Evolutionary conservation across 768 basidiomycete genomes (phyloP).

Genomic region (Naematelia encephala): DNA sequence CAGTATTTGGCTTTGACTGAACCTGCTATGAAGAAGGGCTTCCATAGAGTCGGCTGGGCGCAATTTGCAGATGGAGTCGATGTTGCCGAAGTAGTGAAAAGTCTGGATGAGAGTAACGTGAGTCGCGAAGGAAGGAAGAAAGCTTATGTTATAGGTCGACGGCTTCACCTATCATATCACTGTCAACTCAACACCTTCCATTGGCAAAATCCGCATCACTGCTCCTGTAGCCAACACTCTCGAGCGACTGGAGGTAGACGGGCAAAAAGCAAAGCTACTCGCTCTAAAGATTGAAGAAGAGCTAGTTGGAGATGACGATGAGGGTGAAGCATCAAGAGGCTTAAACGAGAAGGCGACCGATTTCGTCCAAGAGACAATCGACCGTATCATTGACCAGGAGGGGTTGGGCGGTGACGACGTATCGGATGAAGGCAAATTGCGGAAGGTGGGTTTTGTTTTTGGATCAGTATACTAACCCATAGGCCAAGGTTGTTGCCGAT

Average conservation of each 20-base stretch:
- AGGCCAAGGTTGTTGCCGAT: conserved; percentile 82
- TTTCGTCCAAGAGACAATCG: conserved; percentile 76
- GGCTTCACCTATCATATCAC: conserved; percentile 86
- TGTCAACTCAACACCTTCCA: conserved; percentile 63
- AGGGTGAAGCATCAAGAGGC: conserved; percentile 35
- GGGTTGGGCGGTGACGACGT: conserved; percentile 60
- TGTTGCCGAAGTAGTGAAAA: conserved; percentile 67
- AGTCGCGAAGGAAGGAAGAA: conserved; percentile 13
- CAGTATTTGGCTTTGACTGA: conserved; percentile 86
- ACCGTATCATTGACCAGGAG: conserved; percentile 65
- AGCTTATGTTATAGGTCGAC: conserved; percentile 65
- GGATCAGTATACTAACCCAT: conserved; percentile 5
- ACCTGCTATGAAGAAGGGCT: conserved; percentile 86
- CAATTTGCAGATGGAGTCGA: conserved; percentile 80
- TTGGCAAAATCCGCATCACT: conserved; percentile 71
- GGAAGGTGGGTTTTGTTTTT: conserved; percentile 16
- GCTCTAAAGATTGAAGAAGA: conserved; percentile 73
- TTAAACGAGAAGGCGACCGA: conserved; percentile 58
- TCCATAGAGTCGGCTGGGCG: conserved; percentile 92
- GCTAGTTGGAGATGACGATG: conserved; percentile 54
- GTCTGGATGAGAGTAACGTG: conserved; percentile 83
- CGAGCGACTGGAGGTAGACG: conserved; percentile 75
- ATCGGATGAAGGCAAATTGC: conserved; percentile 22
- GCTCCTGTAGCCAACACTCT: conserved; percentile 78
- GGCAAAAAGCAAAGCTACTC: conserved; percentile 69